Evolutionary conservation across 345 rosid genomes (phyloP).

Genomic region (Rhodomyrtus tomentosa): DNA sequence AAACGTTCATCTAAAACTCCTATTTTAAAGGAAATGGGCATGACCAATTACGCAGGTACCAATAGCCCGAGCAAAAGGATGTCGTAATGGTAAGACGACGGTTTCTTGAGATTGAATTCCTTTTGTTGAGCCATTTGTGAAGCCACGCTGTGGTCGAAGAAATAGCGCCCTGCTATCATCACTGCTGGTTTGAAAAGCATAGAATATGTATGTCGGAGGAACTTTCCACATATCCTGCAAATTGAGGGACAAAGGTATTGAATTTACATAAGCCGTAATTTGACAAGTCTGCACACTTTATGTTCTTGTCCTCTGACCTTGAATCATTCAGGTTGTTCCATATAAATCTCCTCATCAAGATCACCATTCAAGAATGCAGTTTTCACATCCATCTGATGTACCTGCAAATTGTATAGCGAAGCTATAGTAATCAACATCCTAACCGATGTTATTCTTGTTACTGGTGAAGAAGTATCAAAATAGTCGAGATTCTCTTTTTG

Average conservation of each 20-base stretch:
- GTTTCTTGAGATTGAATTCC: conserved; percentile 70
- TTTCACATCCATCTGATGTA: too few species aligned
- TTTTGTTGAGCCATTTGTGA: conserved; percentile 82
- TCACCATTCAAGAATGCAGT: too few species aligned
- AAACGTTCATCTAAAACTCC: not conserved
- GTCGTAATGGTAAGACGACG: conserved; percentile 79
- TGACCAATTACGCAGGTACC: conserved; percentile 14
- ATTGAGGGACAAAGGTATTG: not conserved
- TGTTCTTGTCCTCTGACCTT: too few species aligned
- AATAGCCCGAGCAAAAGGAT: conserved; percentile 56
- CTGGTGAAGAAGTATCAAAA: too few species aligned
- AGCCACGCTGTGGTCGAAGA: conserved; percentile 89
- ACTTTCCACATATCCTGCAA: conserved; percentile 78
- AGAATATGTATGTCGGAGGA: conserved; percentile 54
- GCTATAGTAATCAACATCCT: too few species aligned
- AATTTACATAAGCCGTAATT: not conserved
- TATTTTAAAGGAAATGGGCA: not conserved
- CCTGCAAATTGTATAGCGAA: too few species aligned
- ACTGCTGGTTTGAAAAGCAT: conserved; percentile 65
- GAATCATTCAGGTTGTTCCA: too few species aligned
- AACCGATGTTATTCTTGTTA: too few species aligned
- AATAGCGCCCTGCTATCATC: conserved; percentile 85
- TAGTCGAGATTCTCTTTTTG: too few species aligned
- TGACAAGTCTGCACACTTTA: too few species aligned
- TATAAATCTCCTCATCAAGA: too few species aligned